Base-by-base conservation (phyloP, 805 yeast genomes). In the Nakazawaea populi region DNA sequence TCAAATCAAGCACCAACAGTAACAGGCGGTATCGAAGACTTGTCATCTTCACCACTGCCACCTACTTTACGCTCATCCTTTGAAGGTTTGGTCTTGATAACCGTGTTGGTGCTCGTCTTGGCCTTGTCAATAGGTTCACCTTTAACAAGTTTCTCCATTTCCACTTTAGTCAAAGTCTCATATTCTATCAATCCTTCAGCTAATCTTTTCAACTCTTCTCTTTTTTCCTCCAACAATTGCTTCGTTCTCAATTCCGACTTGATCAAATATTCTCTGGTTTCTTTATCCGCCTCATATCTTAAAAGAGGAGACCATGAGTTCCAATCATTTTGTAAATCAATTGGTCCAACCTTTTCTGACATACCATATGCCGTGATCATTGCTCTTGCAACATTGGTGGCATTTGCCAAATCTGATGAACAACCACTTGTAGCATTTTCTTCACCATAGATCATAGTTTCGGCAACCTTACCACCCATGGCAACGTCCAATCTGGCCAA, bases 391-490 rank as follows among this genome's bases (percentile, higher is more conserved):
- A 89, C 90, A 51, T 81, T 76, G 0, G 99, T 94, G 14, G 99
- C 99, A 59, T 78, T 82, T 54, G 85, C 79, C 61, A 94, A 79
- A 68, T 94, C 99, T 8, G 94, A 84, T 1, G 96, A 86, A 71
- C 98, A 94, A 6, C 99, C 99, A 60, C 92, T 82, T 3, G 98
- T 92, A 10, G 94, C 96, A 64, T 91, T 88, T 51, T 89, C 96
- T 44, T 83, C 78, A 1, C 99, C 99, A 63, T 89, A 88, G 46
- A 87, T 77, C 75, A 89, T 74, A 65, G 92, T 97, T 73, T 94
- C 99, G 32, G 99, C 99, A 52, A 90, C 83, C 67, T 91, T 91
- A 56, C 99, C 99, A 54, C 99, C 99, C 99, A 94, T 94, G 66
- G 97, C 90, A 46, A 94, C 99, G 67, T 94, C 99, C 57, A 94